Evolutionary conservation across 2,329 filamentous ascomycete genomes (phyloP).

Genomic region (Talaromyces sp.): DNA sequence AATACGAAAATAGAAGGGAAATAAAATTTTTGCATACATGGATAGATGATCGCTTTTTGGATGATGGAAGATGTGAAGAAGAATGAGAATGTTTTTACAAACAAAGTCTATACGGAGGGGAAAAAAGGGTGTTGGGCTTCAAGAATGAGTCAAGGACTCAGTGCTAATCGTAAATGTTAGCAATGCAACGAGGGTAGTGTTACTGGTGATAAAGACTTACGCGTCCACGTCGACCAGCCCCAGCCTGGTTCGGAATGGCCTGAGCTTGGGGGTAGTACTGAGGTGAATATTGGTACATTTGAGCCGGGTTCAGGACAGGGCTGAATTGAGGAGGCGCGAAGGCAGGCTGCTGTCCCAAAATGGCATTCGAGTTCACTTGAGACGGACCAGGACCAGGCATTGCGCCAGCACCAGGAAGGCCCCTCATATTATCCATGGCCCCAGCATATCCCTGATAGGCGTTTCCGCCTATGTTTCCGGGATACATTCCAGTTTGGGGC

Average conservation of each 20-base stretch:
- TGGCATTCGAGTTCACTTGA: conserved; percentile 42
- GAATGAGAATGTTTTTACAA: conserved; percentile 15
- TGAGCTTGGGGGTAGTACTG: conserved; percentile 49
- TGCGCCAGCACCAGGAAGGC: conserved; percentile 39
- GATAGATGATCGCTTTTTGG: conserved; percentile 32
- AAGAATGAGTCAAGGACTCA: neutral
- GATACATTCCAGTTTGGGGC: conserved; percentile 47
- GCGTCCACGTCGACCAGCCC: conserved; percentile 55
- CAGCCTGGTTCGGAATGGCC: conserved; percentile 44
- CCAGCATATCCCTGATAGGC: conserved; percentile 44
- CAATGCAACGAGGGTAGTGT: neutral
- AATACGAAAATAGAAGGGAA: conserved; percentile 28
- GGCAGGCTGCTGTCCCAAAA: conserved; percentile 48
- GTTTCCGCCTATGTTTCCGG: conserved; percentile 42
- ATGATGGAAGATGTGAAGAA: conserved; percentile 26
- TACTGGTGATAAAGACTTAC: conserved; percentile 40
- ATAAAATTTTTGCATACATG: conserved; percentile 26
- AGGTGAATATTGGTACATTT: conserved; percentile 56
- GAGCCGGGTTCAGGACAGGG: conserved; percentile 43
- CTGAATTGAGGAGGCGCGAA: conserved; percentile 48
- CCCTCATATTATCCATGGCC: conserved; percentile 42
- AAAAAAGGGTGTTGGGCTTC: neutral
- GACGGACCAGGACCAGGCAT: conserved; percentile 37
- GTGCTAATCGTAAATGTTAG: neutral
- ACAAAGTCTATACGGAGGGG: neutral